A percentile compares a stretch with the other conserved stretches of the same genome.
Conservation (phyloP, 169 alveolate species). For the Plasmodium coatneyi region DNA sequence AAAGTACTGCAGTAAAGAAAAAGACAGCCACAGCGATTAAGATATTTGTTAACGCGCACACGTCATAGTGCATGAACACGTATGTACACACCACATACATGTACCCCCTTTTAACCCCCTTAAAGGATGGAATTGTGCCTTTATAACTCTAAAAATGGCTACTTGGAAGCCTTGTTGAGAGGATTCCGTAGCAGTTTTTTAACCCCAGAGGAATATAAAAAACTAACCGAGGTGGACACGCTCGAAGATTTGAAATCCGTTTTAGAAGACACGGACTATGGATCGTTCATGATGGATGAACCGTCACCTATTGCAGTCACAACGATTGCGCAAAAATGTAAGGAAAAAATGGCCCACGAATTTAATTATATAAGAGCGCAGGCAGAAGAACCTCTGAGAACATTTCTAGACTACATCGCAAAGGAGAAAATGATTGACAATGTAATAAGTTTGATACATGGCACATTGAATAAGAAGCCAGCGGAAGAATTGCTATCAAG, state of each 20-base stretch:
- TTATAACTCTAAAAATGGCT: slow-evolving; percentile 96
- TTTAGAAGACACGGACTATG: slow-evolving; percentile 98
- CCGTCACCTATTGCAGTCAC: slow-evolving; percentile 93
- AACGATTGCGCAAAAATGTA: slow-evolving; percentile 91
- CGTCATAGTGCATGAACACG: neutral
- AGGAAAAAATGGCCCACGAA: slow-evolving; percentile 97
- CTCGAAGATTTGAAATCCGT: slow-evolving; percentile 93
- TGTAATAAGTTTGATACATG: slow-evolving; percentile 97
- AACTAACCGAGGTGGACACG: slow-evolving; percentile 89
- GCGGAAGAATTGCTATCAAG: slow-evolving; percentile 93
- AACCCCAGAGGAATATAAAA: slow-evolving; percentile 94
- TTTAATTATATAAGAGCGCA: slow-evolving; percentile 92
- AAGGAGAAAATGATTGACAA: slow-evolving; percentile 98
- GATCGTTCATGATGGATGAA: slow-evolving; percentile 94
- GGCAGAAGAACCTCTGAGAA: slow-evolving; percentile 91
- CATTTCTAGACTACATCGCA: slow-evolving; percentile 90
- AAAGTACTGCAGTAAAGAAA: neutral
- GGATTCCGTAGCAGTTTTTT: slow-evolving; percentile 96
- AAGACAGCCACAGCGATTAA: neutral
- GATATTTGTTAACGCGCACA: neutral
- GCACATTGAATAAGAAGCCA: slow-evolving; percentile 93
- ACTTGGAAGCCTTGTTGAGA: slow-evolving; percentile 96
- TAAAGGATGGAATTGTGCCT: slow-evolving; percentile 92
- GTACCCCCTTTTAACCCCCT: neutral
- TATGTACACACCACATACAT: neutral